Conservation (phyloP, 2,329 filamentous ascomycete species). For the Blastomyces parvus region DNA sequence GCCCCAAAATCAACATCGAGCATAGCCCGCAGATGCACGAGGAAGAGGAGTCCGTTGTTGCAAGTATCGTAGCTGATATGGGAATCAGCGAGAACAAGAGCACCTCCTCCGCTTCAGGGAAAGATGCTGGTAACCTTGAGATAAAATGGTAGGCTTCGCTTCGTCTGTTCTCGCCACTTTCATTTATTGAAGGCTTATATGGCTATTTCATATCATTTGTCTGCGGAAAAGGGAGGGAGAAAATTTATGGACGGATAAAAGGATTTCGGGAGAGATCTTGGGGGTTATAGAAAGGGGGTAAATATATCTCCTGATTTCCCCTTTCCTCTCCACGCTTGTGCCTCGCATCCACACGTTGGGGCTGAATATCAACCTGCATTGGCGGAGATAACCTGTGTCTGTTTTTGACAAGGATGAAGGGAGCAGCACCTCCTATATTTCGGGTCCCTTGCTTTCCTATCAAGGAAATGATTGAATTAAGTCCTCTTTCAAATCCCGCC, state of each 20-base stretch:
- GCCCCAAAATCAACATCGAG: slow-evolving; percentile 58
- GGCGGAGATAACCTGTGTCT: background rate
- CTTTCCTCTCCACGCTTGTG: background rate
- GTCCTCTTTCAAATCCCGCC: background rate
- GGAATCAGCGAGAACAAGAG: background rate
- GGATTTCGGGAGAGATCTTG: background rate
- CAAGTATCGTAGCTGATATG: background rate
- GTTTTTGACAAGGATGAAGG: background rate
- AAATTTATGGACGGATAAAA: background rate
- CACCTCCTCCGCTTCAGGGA: background rate
- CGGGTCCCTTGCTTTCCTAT: background rate
- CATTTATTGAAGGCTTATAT: background rate
- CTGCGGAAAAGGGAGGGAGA: background rate
- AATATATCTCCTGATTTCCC: background rate
- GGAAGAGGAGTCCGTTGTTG: background rate
- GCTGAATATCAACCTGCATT: background rate
- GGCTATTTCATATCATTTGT: background rate
- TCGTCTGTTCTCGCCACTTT: background rate
- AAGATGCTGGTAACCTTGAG: background rate
- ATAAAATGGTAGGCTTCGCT: background rate
- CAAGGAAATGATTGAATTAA: background rate
- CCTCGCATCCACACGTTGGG: background rate
- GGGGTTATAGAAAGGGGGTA: background rate
- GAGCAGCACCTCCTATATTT: background rate
- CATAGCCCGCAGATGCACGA: slow-evolving; percentile 28